Evolutionary conservation across 2,329 filamentous ascomycete genomes (phyloP).

Genomic region (Fusarium sambucinum): DNA sequence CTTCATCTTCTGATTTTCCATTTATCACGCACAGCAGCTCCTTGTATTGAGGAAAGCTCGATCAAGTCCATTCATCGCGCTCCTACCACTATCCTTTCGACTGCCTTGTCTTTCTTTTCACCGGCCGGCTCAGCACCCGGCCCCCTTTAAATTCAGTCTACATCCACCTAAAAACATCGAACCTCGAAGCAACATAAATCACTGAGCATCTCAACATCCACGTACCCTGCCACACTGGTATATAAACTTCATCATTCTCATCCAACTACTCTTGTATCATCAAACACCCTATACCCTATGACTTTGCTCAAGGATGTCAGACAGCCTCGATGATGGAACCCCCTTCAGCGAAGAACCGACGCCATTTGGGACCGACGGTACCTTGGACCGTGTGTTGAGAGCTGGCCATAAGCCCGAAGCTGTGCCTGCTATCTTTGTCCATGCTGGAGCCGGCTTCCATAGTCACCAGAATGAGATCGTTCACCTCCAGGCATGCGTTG

Average conservation of each 20-base stretch:
- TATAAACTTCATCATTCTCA: not conserved
- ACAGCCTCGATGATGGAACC: conserved; percentile 46
- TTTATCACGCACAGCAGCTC: not conserved
- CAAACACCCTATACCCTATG: conserved; percentile 38
- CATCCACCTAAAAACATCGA: conserved; percentile 22
- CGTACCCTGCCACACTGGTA: not conserved
- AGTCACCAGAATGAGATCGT: conserved; percentile 85
- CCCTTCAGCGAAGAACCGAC: conserved; percentile 62
- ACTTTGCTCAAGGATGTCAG: conserved; percentile 50
- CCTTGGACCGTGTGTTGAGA: conserved; percentile 56
- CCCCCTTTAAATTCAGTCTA: not conserved
- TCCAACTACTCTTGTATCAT: conserved; percentile 1
- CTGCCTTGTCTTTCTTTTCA: conserved; percentile 1
- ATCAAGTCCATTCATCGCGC: not conserved
- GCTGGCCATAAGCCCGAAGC: conserved; percentile 52
- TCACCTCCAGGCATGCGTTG: conserved; percentile 87
- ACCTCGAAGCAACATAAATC: conserved; percentile 18
- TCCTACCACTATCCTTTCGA: conserved; percentile 7
- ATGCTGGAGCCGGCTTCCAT: conserved; percentile 95
- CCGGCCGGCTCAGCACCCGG: not conserved
- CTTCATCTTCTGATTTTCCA: not conserved
- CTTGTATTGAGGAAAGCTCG: not conserved
- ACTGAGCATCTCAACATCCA: conserved; percentile 1
- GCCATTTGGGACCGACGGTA: conserved; percentile 59
- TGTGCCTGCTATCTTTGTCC: conserved; percentile 86